Base-by-base conservation (phyloP, 1,284 basidiomycete species). In the Irpex sp. region DNA sequence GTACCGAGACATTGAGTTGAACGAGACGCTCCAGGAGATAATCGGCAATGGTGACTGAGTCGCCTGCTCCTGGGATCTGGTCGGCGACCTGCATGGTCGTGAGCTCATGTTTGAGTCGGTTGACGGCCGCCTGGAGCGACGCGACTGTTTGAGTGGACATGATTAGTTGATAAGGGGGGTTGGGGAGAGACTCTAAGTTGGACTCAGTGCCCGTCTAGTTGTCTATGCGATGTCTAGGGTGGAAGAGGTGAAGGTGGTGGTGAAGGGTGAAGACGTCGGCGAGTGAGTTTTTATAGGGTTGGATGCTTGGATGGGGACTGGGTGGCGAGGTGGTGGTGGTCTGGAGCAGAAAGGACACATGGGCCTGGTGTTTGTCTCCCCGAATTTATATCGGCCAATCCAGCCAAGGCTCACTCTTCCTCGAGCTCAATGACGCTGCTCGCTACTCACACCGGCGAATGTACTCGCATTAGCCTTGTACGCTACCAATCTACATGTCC, bases 11-110 rank as follows among this genome's bases (percentile, higher is more conserved):
- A 38, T 81, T 82, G 58, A 92, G 81, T 70, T 93, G 90, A 11
- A 81, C 83, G 51, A 93, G 79, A 63, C 93, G 80, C 52, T 86
- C 78, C 58, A 94, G 82, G 61, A 95, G 82, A 72, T 94, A 95
- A 58, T 85, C 75, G 4, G 87, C 85, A 60, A 94, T 76, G 57
- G 80, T 81, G 64, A 92, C 85, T 13, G 78, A 75, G 38, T 83
- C 78, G 9, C 73, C 71, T 44, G 79, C 75, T 59, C 77, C 71
- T 34, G 70, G 62, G 38, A 63, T 62, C 56, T 70, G 67, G 60
- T 61, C 58, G 40, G 69, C 68, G 38, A 65, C 70, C 66, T 81
- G 75, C 65, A 85, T 70, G 31, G 77, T 73, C 49, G 82, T 73
- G 15, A 89, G 69, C 71, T 88, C 80, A 61, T 84, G 77, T 49